Evolutionary conservation across 192 early-diverging fungal species (phyloP).

Genomic region (Lobulomyces angularis): DNA sequence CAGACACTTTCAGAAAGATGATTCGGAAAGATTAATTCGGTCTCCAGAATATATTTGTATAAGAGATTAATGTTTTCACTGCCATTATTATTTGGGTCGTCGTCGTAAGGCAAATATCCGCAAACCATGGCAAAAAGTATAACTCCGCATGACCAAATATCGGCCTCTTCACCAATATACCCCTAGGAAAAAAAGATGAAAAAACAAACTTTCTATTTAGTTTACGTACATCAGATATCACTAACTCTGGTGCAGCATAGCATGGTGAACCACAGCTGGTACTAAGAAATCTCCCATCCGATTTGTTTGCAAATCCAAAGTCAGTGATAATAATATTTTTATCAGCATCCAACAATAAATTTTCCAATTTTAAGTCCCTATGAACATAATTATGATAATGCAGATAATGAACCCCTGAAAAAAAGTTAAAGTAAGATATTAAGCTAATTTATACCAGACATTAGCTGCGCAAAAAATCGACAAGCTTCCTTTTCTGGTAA

Average conservation of each 20-base stretch:
- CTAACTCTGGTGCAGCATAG: constrained; percentile 81
- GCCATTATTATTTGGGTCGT: constrained; percentile 4
- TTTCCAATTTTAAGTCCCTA: constrained; percentile 47
- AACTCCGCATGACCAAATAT: constrained; percentile 23
- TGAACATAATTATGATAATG: constrained; percentile 77
- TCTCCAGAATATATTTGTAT: constrained; percentile 5
- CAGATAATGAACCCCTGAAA: constrained; percentile 61
- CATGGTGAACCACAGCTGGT: constrained; percentile 82
- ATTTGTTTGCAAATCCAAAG: constrained; percentile 71
- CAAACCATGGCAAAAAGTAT: constrained; percentile 11
- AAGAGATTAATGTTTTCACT: constrained; percentile 4
- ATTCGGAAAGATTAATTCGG: constrained; percentile 1
- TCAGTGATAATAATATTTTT: constrained; percentile 78
- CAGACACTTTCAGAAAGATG: background rate
- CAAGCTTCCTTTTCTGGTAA: constrained; percentile 69
- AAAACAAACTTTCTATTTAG: too few species aligned
- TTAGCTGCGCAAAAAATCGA: constrained; percentile 68
- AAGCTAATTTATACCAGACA: too few species aligned
- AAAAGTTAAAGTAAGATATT: too few species aligned
- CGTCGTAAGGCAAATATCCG: constrained; percentile 11
- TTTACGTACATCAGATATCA: constrained; percentile 75
- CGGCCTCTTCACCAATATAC: constrained; percentile 6
- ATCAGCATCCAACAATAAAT: constrained; percentile 65
- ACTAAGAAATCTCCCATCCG: constrained; percentile 39
- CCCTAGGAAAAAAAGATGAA: background rate